Conservation (phyloP, 768 basidiomycete genomes). For the Tubosaeta sp. region DNA sequence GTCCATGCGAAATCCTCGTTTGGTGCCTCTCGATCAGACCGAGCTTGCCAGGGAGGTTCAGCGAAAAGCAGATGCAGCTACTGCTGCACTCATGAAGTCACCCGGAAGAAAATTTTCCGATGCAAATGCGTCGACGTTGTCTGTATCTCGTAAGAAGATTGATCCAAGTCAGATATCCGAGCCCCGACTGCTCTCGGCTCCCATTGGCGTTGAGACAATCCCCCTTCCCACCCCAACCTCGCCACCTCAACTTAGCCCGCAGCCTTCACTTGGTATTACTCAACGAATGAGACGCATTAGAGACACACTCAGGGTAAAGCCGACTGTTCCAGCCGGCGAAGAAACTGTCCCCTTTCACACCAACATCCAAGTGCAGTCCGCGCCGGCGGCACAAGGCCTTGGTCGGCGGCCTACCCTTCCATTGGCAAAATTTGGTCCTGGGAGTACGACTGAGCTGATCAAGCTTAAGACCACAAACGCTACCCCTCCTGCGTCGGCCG, state of each 20-base stretch:
- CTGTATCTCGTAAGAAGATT: conserved; percentile 51
- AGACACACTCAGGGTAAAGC: conserved; percentile 59
- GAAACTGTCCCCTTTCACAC: conserved; percentile 42
- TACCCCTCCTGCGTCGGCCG: conserved; percentile 66
- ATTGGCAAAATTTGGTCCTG: conserved; percentile 38
- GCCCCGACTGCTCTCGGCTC: conserved; percentile 61
- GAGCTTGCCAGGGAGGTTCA: conserved; percentile 64
- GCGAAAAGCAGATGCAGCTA: conserved; percentile 64
- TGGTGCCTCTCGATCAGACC: conserved; percentile 43
- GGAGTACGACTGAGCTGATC: conserved; percentile 43
- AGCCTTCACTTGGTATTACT: conserved; percentile 51
- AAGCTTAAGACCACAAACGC: conserved; percentile 53
- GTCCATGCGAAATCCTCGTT: conserved; percentile 37
- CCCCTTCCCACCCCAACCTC: conserved; percentile 44
- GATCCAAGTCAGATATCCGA: conserved; percentile 61
- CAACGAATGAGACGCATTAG: conserved; percentile 70
- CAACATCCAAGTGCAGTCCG: conserved; percentile 38
- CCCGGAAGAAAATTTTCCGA: conserved; percentile 41
- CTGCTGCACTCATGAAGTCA: conserved; percentile 51
- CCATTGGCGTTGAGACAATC: conserved; percentile 64
- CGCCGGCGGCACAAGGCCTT: conserved; percentile 35
- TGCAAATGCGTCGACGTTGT: conserved; percentile 37
- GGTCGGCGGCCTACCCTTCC: conserved; percentile 43
- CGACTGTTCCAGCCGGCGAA: conserved; percentile 47
- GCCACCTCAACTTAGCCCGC: conserved; percentile 32